A percentile compares a stretch with the other conserved stretches of the same genome.
Evolutionary conservation across 257 asterid species (phyloP).

Genomic region (Marsdenia floribunda): DNA sequence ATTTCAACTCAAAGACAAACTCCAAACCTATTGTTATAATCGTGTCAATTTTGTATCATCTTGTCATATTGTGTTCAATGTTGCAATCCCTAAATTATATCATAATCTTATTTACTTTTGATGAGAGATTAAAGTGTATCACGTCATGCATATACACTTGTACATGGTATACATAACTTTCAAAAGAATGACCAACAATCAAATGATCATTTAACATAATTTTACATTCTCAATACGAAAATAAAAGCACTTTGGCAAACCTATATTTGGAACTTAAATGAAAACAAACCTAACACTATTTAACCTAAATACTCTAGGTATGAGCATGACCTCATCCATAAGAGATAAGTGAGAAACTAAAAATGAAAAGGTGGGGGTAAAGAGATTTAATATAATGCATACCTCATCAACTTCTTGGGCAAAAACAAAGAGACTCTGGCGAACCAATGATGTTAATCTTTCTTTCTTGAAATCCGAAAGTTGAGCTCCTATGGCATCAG

Average conservation of each 20-base stretch:
- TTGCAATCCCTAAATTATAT: too few relatives aligned
- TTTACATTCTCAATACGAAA: background rate
- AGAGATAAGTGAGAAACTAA: background rate
- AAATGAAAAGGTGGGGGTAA: background rate
- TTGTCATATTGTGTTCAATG: too few relatives aligned
- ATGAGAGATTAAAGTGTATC: too few relatives aligned
- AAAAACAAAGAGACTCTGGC: conserved; percentile 52
- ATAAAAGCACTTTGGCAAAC: background rate
- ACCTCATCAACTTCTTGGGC: conserved; percentile 78
- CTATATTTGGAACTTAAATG: background rate
- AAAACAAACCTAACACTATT: background rate
- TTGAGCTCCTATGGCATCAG: conserved; percentile 52
- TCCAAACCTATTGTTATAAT: too few relatives aligned
- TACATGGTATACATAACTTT: background rate
- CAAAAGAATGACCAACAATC: background rate
- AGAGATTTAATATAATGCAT: background rate
- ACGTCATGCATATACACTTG: background rate
- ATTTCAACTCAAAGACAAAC: too few relatives aligned
- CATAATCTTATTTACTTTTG: too few relatives aligned
- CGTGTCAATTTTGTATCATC: too few relatives aligned
- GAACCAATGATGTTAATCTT: conserved; percentile 49
- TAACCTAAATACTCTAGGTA: background rate
- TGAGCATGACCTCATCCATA: background rate
- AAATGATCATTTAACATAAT: background rate
- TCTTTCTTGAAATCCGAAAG: conserved; percentile 50